These are phyloP conservation scores for Panaeolus papilionaceus DNA, from an alignment of 768 basidiomycete genomes.

Conservation along the genomic window DNA sequence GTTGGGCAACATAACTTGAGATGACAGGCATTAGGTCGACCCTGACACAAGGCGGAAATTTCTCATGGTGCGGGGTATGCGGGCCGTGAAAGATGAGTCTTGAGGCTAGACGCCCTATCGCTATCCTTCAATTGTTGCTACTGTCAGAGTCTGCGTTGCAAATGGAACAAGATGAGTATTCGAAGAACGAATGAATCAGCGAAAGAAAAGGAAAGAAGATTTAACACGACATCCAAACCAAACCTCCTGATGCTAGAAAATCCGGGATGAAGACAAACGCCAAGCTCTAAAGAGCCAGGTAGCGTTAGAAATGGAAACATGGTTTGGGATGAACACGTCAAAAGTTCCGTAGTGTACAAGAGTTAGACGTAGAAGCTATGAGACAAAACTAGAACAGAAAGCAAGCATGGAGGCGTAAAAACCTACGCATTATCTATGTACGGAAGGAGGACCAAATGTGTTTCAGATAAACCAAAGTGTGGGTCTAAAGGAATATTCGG, in stretches of 20 bases:
- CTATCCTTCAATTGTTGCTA: no score
- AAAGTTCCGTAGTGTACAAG: neutral
- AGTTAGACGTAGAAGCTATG: neutral
- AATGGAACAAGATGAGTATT: no score
- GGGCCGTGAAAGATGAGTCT: no score
- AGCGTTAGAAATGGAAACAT: neutral
- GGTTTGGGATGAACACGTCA: neutral
- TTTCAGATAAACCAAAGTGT: neutral
- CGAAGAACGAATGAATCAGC: no score
- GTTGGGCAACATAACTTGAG: neutral
- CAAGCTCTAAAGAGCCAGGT: neutral
- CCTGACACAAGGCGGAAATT: no score
- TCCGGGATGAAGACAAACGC: neutral
- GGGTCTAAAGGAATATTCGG: neutral
- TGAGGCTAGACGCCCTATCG: no score
- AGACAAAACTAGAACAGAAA: neutral
- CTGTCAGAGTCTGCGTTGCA: no score
- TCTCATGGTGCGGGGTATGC: no score
- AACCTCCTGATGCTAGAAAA: no score
- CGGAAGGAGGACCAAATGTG: neutral
- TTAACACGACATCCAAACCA: no score
- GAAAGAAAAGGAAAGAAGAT: no score
- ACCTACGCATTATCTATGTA: slow-evolving; percentile 1
- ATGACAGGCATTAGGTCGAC: no score
- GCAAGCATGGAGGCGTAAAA: neutral